These are phyloP conservation scores for Mentha longifolia DNA, from an alignment of 257 asterid species.

Conservation along the genomic window DNA sequence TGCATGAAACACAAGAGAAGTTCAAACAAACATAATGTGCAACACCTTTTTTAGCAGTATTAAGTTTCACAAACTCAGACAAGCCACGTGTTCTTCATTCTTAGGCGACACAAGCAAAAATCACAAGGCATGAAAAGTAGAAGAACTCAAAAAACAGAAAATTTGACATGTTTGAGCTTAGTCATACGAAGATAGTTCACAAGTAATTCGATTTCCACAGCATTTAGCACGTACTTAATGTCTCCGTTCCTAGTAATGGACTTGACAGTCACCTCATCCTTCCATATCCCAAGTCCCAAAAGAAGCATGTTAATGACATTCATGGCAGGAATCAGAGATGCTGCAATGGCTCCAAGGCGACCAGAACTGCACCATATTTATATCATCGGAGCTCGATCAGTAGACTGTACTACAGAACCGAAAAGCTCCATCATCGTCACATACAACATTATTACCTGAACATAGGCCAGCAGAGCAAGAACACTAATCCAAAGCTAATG, in stretches of 20 bases:
- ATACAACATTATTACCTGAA: slow-evolving; percentile 67
- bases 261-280: slow-evolving; percentile 86
- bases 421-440: slow-evolving; percentile 13
- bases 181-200: too few relatives aligned
- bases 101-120: too few relatives aligned
- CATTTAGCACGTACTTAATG: slow-evolving; percentile 51
- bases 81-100: too few relatives aligned
- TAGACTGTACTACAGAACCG: neutral
- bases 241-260: slow-evolving; percentile 93
- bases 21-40: too few relatives aligned
- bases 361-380: slow-evolving; percentile 60
- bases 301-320: slow-evolving; percentile 75
- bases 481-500: slow-evolving; percentile 73
- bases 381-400: slow-evolving; percentile 35
- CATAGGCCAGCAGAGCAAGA: slow-evolving; percentile 99
- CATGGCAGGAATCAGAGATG: slow-evolving; percentile 72
- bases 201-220: too few relatives aligned
- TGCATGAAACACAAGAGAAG: neutral
- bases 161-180: neutral
- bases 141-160: neutral
- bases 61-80: too few relatives aligned
- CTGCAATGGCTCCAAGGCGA: slow-evolving; percentile 70
- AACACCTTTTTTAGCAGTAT: too few relatives aligned
- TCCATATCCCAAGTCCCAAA: slow-evolving; percentile 78
- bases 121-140: neutral